phyloP scores from a whole-genome alignment of 257 asterid species.

The Ilex asprella region DNA sequence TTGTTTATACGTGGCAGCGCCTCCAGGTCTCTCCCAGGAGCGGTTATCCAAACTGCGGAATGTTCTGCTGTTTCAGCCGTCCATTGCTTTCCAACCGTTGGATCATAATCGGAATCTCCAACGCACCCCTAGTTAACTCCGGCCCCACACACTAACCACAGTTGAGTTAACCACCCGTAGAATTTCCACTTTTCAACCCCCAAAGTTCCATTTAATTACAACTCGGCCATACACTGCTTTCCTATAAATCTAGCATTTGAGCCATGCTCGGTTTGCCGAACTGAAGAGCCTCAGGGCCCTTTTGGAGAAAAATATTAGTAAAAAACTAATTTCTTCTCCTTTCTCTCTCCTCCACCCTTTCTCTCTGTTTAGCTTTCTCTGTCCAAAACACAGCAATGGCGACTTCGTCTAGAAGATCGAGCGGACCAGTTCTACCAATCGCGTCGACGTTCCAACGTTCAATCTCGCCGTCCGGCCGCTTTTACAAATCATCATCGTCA shows the following conservation, averaged over 20 bases:
- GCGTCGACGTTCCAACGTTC: constrained; percentile 39
- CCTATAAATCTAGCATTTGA: constrained; percentile 53
- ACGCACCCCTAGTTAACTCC: constrained; percentile 7
- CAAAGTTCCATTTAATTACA: constrained; percentile 14
- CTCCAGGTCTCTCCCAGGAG: neutral
- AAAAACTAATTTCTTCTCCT: neutral
- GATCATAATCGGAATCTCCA: constrained; percentile 12
- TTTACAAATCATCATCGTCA: constrained; percentile 22
- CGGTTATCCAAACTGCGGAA: constrained; percentile 1
- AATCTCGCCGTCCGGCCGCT: constrained; percentile 36
- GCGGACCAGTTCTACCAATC: constrained; percentile 31
- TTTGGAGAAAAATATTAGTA: constrained; percentile 12
- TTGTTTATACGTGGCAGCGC: neutral
- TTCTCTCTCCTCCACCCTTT: neutral
- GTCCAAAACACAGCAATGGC: constrained; percentile 21
- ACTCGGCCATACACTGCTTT: constrained; percentile 17
- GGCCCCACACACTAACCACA: neutral
- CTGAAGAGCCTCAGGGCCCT: constrained; percentile 66
- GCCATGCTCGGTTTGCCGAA: constrained; percentile 76
- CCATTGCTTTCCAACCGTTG: constrained; percentile 21
- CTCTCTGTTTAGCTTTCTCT: neutral
- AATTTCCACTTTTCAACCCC: constrained; percentile 7
- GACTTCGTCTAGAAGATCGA: constrained; percentile 55
- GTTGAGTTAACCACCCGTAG: neutral
- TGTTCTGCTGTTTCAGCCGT: constrained; percentile 6